Base-by-base conservation (phyloP, 2,329 filamentous ascomycete species). In the Purpureocillium lavendulum region DNA sequence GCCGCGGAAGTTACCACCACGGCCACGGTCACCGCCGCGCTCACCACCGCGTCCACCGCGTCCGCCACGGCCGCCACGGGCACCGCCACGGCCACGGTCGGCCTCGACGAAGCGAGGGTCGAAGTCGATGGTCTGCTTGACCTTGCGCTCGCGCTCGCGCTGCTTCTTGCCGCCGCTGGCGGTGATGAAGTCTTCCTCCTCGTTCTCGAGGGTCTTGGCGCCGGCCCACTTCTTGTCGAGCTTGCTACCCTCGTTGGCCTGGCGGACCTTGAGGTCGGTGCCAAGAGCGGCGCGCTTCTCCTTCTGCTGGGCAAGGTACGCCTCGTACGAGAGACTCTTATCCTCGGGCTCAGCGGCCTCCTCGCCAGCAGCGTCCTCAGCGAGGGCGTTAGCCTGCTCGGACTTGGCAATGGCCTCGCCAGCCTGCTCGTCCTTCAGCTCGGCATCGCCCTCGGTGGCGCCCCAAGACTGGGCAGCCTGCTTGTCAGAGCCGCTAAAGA, bases 381-480 rank as follows among this genome's bases (percentile, higher is more conserved):
- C 64, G 38, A 66, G 59, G 40, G 69, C 74, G 45, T 87, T 84
- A 69, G 84, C 87, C 69, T 87, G 77, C 60, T 97, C 90, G 49
- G 74, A 71, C 67, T 87, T 77, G 52, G 92, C 92, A 53, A 96
- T 94, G 54, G 79, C 83, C 64, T 94, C 88, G 54, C 84, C 92
- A 53, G 84, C 87, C 67, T 87, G 79, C 76, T 97, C 92, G 56
- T 97, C 92, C 59, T 84, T 84, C 69, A 84, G 80, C 70, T 94
- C 87, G 59, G 84, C 84, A 47, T 82, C 71, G 56, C 88, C 92
- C 59, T 87, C 84, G 53, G 76, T 75, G 58, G 78, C 82, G 55
- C 90, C 92, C 88, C 90, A 97, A 55, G 86, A 84, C 65, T 90
- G 85, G 59, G 80, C 84, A 61, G 84, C 80, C 68, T 90, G 84